Evolutionary conservation across 495 filamentous ascomycete species (phyloP).

Genomic region (Aspergillus haitiensis): DNA sequence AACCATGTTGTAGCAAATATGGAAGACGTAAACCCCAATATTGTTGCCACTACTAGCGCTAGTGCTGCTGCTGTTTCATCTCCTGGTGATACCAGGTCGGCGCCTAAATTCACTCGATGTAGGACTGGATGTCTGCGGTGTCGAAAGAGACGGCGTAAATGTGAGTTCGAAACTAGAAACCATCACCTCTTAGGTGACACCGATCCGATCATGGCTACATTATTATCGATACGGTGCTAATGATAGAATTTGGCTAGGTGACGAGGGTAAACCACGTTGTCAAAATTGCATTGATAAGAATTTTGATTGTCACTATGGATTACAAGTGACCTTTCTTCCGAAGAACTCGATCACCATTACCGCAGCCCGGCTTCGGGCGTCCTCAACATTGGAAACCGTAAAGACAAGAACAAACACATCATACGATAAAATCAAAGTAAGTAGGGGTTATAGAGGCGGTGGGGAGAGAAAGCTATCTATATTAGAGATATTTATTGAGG

Average conservation of each 20-base stretch:
- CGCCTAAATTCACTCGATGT: slow-evolving; percentile 33
- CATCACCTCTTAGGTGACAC: too few species aligned
- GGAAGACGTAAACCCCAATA: slow-evolving; percentile 4
- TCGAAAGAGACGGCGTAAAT: slow-evolving; percentile 44
- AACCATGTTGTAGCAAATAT: slow-evolving; percentile 2
- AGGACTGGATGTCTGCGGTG: slow-evolving; percentile 49
- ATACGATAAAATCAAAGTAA: slow-evolving; percentile 33
- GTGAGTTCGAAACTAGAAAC: slow-evolving; percentile 23
- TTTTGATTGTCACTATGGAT: slow-evolving; percentile 40
- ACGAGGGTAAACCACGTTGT: slow-evolving; percentile 44
- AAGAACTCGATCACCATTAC: slow-evolving; percentile 41
- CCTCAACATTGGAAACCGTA: background rate
- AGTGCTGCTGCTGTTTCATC: too few species aligned
- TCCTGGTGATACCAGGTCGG: background rate
- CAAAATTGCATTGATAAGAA: slow-evolving; percentile 44
- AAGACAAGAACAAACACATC: slow-evolving; percentile 4
- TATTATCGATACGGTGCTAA: too few species aligned
- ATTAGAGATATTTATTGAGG: too few species aligned
- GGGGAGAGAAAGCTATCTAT: too few species aligned
- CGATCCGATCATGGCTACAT: too few species aligned
- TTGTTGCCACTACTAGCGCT: too few species aligned
- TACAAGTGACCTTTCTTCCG: slow-evolving; percentile 41
- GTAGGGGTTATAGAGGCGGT: background rate
- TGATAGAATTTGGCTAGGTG: slow-evolving; percentile 28
- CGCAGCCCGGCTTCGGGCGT: slow-evolving; percentile 15